Percentiles rank a stretch among this genome's conserved stretches.
phyloP scores from a whole-genome alignment of 148 eudicot species.

The Fagopyrum tataricum region DNA sequence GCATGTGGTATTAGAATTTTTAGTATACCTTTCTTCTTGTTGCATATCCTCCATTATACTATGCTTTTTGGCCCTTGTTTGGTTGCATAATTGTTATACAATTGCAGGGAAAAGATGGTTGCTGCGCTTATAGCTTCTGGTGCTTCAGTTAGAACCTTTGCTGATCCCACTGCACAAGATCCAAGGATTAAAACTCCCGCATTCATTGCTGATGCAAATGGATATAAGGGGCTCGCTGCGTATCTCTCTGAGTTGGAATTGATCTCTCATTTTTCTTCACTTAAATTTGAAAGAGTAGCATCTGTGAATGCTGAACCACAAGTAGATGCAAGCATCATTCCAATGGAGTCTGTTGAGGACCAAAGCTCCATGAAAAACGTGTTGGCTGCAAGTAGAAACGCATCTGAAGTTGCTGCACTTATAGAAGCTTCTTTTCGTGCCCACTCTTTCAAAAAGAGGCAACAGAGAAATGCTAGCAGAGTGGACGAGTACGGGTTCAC shows the following conservation, averaged over 20 bases:
- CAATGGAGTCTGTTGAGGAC: slow-evolving; percentile 38
- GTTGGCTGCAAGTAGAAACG: slow-evolving; percentile 70
- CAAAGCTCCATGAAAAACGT: slow-evolving; percentile 47
- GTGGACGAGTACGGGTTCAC: slow-evolving; percentile 46
- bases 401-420: slow-evolving; percentile 84
- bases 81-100: background rate
- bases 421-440: slow-evolving; percentile 92
- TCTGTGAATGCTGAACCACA: slow-evolving; percentile 68
- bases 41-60: too few relatives aligned
- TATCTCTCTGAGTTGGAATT: slow-evolving; percentile 82
- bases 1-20: too few relatives aligned
- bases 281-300: slow-evolving; percentile 51
- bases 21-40: too few relatives aligned
- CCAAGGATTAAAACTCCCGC: slow-evolving; percentile 79
- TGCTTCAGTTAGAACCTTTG: slow-evolving; percentile 77
- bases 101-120: slow-evolving; percentile 79
- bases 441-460: slow-evolving; percentile 79
- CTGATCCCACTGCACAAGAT: slow-evolving; percentile 73
- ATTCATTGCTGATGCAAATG: slow-evolving; percentile 59
- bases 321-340: slow-evolving; percentile 42
- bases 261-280: slow-evolving; percentile 79
- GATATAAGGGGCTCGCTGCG: slow-evolving; percentile 87
- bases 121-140: slow-evolving; percentile 85
- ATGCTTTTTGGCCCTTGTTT: too few relatives aligned
- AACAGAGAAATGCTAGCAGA: slow-evolving; percentile 35